A percentile compares a stretch with the other conserved stretches of the same genome.
Conservation (phyloP, 1,139 yeast genomes). For the Suhomyces ambrosiae region DNA sequence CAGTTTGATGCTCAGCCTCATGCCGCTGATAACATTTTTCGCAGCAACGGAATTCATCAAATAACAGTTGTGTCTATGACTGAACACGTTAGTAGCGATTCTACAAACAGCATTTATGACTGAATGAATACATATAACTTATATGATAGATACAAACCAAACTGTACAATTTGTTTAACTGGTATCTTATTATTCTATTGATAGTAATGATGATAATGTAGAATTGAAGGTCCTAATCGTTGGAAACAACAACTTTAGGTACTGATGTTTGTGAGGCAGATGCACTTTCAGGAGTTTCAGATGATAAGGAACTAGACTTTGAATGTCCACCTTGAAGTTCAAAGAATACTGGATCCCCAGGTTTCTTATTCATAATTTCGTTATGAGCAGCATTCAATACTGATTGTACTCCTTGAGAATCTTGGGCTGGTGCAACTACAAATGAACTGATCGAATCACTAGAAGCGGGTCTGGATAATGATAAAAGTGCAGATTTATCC, state of each 20-base stretch:
- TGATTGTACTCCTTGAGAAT: constrained; percentile 13
- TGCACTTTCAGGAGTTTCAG: background rate
- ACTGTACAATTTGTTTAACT: too few species aligned
- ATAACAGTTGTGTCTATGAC: too few species aligned
- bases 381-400: constrained; percentile 15
- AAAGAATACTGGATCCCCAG: constrained; percentile 6
- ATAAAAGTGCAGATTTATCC: constrained; percentile 1
- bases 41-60: too few species aligned
- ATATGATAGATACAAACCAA: too few species aligned
- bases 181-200: too few species aligned
- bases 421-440: constrained; percentile 9
- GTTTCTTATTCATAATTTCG: constrained; percentile 7
- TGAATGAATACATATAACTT: too few species aligned
- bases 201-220: background rate
- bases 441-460: constrained; percentile 20
- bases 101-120: too few species aligned
- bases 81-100: too few species aligned
- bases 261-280: background rate
- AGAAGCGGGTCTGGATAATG: constrained; percentile 17
- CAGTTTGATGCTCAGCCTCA: too few species aligned
- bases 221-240: constrained; percentile 2
- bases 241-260: constrained; percentile 11
- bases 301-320: constrained; percentile 2
- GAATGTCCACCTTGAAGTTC: constrained; percentile 4
- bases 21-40: too few species aligned